Evolutionary conservation across 2,329 filamentous ascomycete genomes (phyloP), one percentile per base, ranked within the genome.

Genomic region (Aspergillus neoniger): DNA sequence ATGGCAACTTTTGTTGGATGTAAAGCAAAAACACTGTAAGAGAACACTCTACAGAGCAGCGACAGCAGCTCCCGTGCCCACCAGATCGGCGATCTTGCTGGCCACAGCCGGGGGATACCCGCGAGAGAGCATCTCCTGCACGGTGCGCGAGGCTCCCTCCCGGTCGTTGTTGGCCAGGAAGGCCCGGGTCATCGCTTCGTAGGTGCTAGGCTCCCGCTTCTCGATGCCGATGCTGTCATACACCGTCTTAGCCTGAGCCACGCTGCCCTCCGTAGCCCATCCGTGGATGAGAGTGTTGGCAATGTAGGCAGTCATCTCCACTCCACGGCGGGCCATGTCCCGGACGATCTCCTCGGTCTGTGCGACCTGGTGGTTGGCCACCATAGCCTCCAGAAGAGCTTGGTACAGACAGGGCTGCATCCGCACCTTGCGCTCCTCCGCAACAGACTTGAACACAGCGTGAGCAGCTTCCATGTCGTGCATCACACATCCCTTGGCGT

Each of bases 221-320:
- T 88, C 85, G 28, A 86, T 84, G 8, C 88, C 86, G 3, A 99
- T 88, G n/a, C 85, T 83, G 61, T 90, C 85, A 74, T 96, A 99
- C 63, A 97, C 88, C 23, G 84, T 80, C 72, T 88, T 87, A 17
- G 92, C 91, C 77, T 92, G 93, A 62, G 81, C 78, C 48, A 98
- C 90, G 65, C 96, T 85, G 77, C 90, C 89, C 74, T 91, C 90
- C 14, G 89, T 85, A 21, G 94, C 91, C 94, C 95, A 99, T 65
- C 95, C 95, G 73, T 98, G 93, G 71, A 99, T 98, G 49, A 99
- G 84, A 5, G 94, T 96, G 81, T 99, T 99, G 72, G 95, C 95
- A 73, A 99, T 98, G 79, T 99, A 99, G 0, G 95, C 90, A 2
- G 95, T 98, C 82, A 98, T 87, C 69, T 92, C 89, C 10, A 99